Evolutionary conservation across 805 yeast species (phyloP).

Genomic region (Cyberlindnera nakhonratchasimensis): DNA sequence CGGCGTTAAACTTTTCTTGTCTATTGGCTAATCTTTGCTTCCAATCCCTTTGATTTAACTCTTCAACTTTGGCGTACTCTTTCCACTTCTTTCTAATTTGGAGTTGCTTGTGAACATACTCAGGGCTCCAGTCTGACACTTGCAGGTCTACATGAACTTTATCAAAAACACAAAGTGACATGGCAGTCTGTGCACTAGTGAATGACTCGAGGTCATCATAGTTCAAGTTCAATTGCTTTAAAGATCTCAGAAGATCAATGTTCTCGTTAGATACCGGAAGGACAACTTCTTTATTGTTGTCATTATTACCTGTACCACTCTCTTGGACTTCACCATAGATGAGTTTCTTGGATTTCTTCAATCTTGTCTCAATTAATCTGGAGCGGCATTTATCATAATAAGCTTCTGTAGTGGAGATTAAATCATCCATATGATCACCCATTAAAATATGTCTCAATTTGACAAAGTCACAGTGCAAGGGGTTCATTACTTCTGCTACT

Average conservation of each 20-base stretch:
- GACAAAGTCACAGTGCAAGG: conserved; percentile 70
- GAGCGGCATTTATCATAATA: conserved; percentile 68
- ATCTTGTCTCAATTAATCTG: conserved; percentile 50
- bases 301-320: too few species aligned
- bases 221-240: conserved; percentile 13
- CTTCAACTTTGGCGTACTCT: conserved; percentile 44
- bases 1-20: conserved; percentile 49
- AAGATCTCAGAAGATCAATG: neutral
- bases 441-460: conserved; percentile 62
- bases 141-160: conserved; percentile 37
- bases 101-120: conserved; percentile 42
- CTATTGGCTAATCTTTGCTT: conserved; percentile 49
- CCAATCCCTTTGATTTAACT: conserved; percentile 59
- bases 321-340: neutral
- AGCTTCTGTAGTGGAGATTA: conserved; percentile 71
- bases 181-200: conserved; percentile 35
- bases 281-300: too few species aligned
- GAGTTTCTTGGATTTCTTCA: conserved; percentile 26
- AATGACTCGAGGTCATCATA: conserved; percentile 30
- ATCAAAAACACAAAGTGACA: conserved; percentile 36
- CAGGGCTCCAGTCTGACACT: conserved; percentile 43
- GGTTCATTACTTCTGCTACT: conserved; percentile 75
- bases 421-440: conserved; percentile 70
- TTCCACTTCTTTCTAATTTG: conserved; percentile 42
- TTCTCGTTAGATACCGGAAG: too few species aligned